These are phyloP conservation scores for Globisporangium cylindrosporum DNA, from an alignment of 352 stramenopile genomes.

Conservation along the genomic window DNA sequence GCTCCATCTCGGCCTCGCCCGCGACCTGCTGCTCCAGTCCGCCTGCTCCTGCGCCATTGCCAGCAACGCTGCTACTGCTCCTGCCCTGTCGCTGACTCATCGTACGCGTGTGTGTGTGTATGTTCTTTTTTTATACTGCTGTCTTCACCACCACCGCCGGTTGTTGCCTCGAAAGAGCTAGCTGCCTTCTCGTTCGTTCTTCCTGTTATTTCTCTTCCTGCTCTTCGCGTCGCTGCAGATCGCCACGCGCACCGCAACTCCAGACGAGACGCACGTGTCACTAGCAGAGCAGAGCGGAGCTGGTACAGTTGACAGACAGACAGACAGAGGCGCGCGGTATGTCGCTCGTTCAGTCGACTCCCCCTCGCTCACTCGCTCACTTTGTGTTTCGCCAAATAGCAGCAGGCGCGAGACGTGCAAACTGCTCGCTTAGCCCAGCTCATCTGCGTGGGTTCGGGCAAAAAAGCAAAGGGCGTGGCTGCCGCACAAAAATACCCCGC, in stretches of 20 bases:
- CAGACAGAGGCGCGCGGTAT: not conserved
- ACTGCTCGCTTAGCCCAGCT: not conserved
- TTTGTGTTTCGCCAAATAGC: not conserved
- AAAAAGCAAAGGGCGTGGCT: not conserved
- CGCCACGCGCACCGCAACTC: not conserved
- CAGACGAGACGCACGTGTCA: not conserved
- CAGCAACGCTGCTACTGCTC: not conserved
- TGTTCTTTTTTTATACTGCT: not conserved
- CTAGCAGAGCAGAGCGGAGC: not conserved
- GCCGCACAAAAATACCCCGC: not conserved
- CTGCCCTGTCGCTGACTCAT: constrained; percentile 17
- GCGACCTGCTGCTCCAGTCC: constrained; percentile 10
- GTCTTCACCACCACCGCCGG: not conserved
- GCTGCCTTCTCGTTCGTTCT: not conserved
- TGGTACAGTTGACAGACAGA: not conserved
- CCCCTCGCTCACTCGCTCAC: not conserved
- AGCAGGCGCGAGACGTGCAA: not conserved
- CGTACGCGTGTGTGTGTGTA: not conserved
- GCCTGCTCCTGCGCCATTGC: not conserved
- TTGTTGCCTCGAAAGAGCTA: not conserved
- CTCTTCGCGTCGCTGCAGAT: not conserved
- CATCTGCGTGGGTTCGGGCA: constrained; percentile 3
- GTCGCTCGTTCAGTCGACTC: not conserved
- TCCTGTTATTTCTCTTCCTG: not conserved
- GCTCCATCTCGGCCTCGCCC: constrained; percentile 51